Percentiles rank a stretch among this genome's conserved stretches.
These are phyloP conservation scores for Schizophyllum amplum DNA, from an alignment of 1,284 basidiomycete species.

Conservation along the genomic window DNA sequence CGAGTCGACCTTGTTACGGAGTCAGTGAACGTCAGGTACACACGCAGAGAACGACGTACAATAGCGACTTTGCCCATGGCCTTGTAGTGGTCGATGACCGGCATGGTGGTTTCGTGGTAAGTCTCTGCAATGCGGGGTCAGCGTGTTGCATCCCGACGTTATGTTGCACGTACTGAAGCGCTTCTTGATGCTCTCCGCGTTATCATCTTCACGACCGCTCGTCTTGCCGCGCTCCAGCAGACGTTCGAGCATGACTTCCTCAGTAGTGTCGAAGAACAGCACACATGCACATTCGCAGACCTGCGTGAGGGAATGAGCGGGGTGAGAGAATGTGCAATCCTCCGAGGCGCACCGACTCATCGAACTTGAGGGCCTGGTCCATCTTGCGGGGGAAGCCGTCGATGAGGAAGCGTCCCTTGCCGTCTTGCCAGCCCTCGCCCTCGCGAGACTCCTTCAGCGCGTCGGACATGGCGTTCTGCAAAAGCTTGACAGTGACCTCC, in stretches of 20 bases:
- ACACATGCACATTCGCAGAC: slow-evolving; percentile 78
- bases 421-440: slow-evolving; percentile 61
- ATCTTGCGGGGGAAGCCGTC: slow-evolving; percentile 99
- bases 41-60: slow-evolving; percentile 35
- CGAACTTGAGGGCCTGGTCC: slow-evolving; percentile 96
- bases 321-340: slow-evolving; percentile 1
- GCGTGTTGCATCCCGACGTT: too few species aligned
- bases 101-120: slow-evolving; percentile 91
- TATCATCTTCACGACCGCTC: slow-evolving; percentile 94
- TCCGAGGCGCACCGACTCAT: slow-evolving; percentile 60
- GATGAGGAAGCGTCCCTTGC: slow-evolving; percentile 84
- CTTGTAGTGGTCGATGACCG: slow-evolving; percentile 87
- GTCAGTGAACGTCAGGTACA: not conserved
- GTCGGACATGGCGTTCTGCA: slow-evolving; percentile 87
- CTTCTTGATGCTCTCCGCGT: slow-evolving; percentile 92
- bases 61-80: slow-evolving; percentile 69
- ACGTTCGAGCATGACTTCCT: slow-evolving; percentile 83
- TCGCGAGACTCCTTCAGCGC: slow-evolving; percentile 39
- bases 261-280: slow-evolving; percentile 86
- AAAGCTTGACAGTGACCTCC: slow-evolving; percentile 93
- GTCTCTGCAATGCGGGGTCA: slow-evolving; percentile 38
- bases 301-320: slow-evolving; percentile 28
- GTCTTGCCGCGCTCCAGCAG: slow-evolving; percentile 90
- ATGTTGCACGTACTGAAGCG: slow-evolving; percentile 66
- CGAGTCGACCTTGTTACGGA: slow-evolving; percentile 63